phyloP scores from a whole-genome alignment of 139 green algal species.

The Gonium pectorale region DNA sequence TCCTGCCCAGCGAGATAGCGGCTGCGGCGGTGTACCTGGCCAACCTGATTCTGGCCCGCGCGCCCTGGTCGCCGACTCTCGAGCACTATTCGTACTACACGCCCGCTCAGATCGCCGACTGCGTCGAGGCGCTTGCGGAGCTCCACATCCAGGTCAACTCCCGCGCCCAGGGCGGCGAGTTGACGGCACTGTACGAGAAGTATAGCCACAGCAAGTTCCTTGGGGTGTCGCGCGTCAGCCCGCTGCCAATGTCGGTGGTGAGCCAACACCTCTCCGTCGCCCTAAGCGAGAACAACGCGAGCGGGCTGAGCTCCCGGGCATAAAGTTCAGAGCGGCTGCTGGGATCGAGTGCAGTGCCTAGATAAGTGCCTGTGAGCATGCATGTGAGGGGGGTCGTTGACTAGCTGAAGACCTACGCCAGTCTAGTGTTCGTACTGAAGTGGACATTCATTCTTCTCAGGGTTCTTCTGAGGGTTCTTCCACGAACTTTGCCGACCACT shows the following conservation, averaged over 20 bases:
- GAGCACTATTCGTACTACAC: slow-evolving; percentile 60
- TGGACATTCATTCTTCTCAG: too few species aligned
- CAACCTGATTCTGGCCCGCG: slow-evolving; percentile 64
- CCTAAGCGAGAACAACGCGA: slow-evolving; percentile 11
- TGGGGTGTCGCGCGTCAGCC: slow-evolving; percentile 6
- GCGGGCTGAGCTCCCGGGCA: neutral
- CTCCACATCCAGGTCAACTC: slow-evolving; percentile 48
- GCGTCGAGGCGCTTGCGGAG: slow-evolving; percentile 45
- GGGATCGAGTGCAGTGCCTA: too few species aligned
- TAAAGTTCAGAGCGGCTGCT: too few species aligned
- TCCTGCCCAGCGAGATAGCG: slow-evolving; percentile 83
- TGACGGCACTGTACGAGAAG: slow-evolving; percentile 42
- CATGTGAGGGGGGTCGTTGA: too few species aligned
- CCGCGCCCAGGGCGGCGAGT: slow-evolving; percentile 21
- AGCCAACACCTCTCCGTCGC: slow-evolving; percentile 21
- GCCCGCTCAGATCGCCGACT: slow-evolving; percentile 45
- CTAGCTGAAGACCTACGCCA: too few species aligned
- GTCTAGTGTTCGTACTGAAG: too few species aligned
- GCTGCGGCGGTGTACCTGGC: slow-evolving; percentile 87
- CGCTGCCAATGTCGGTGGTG: slow-evolving; percentile 25
- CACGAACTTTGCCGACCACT: too few species aligned
- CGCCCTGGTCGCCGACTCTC: slow-evolving; percentile 55
- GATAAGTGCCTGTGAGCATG: too few species aligned
- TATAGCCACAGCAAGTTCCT: slow-evolving; percentile 47
- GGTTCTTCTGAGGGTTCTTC: too few species aligned